Conservation (phyloP, 1,139 yeast genomes). For the Geotrichum citri-aurantii region DNA sequence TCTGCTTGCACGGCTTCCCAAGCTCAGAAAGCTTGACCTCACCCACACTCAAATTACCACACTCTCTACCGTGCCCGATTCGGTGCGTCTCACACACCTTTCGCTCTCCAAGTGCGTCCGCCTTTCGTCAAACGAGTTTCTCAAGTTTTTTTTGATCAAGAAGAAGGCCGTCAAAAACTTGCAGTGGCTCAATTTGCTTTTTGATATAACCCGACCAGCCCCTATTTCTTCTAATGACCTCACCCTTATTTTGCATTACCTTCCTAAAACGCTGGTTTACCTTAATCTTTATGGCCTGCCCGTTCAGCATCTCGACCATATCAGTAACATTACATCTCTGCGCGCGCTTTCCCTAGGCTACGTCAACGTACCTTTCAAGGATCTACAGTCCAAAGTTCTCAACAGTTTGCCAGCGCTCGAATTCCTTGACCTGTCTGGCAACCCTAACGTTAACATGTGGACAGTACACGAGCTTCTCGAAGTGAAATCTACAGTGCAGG, state of each 20-base stretch:
- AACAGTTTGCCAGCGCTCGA: conserved; percentile 33
- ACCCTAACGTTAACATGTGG: conserved; percentile 47
- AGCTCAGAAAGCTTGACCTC: conserved; percentile 64
- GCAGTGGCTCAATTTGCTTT: conserved; percentile 72
- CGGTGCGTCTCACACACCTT: conserved; percentile 64
- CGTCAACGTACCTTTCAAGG: conserved; percentile 47
- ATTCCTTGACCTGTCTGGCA: conserved; percentile 50
- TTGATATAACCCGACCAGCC: conserved; percentile 62
- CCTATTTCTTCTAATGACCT: conserved; percentile 44
- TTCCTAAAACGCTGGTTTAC: conserved; percentile 45
- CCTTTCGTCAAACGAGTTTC: conserved; percentile 66
- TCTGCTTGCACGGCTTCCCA: conserved; percentile 52
- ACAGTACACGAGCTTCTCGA: conserved; percentile 47
- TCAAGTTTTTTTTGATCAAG: conserved; percentile 66
- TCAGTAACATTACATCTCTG: conserved; percentile 43
- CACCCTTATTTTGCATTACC: conserved; percentile 39
- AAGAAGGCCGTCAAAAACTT: conserved; percentile 54
- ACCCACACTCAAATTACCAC: conserved; percentile 75
- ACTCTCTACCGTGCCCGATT: conserved; percentile 45
- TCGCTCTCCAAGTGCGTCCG: conserved; percentile 75
- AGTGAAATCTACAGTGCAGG: conserved; percentile 34
- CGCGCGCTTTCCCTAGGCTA: conserved; percentile 61
- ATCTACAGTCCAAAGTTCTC: conserved; percentile 44
- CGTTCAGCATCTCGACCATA: conserved; percentile 51
- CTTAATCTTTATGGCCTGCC: conserved; percentile 75